A percentile compares a stretch with the other conserved stretches of the same genome.
phyloP scores from a whole-genome alignment of 225 moss, liverwort and hornwort genomes.

The Climacium dendroides region DNA sequence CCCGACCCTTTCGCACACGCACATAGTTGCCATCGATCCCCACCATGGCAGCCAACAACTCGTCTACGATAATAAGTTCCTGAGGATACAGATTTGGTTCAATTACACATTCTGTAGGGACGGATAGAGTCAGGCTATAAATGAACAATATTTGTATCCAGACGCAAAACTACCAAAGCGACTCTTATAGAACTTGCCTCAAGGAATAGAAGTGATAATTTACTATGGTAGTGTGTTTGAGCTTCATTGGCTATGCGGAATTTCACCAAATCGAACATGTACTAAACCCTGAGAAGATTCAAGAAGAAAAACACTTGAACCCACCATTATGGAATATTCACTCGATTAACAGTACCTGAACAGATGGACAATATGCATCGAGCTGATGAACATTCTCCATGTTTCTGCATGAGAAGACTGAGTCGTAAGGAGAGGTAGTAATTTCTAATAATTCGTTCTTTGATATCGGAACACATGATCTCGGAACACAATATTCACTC shows the following conservation, averaged over 20 bases:
- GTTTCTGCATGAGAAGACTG: constrained; percentile 24
- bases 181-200: not conserved
- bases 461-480: not conserved
- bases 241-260: not conserved
- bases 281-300: not conserved
- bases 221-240: not conserved
- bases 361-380: constrained; percentile 55
- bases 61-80: constrained; percentile 78
- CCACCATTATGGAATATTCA: not conserved
- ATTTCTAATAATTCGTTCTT: not conserved
- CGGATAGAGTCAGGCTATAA: not conserved
- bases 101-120: not conserved
- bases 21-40: constrained; percentile 92
- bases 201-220: not conserved
- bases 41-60: constrained; percentile 80
- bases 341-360: constrained; percentile 39
- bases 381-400: constrained; percentile 43
- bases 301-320: not conserved
- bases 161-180: not conserved
- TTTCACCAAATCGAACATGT: not conserved
- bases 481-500: not conserved
- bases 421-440: not conserved
- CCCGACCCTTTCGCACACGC: constrained; percentile 60
- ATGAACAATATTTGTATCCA: not conserved
- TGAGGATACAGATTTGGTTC: constrained; percentile 9